Base-by-base conservation (phyloP, 176 grass and related monocot genomes). In the Pontederia paniculata region DNA sequence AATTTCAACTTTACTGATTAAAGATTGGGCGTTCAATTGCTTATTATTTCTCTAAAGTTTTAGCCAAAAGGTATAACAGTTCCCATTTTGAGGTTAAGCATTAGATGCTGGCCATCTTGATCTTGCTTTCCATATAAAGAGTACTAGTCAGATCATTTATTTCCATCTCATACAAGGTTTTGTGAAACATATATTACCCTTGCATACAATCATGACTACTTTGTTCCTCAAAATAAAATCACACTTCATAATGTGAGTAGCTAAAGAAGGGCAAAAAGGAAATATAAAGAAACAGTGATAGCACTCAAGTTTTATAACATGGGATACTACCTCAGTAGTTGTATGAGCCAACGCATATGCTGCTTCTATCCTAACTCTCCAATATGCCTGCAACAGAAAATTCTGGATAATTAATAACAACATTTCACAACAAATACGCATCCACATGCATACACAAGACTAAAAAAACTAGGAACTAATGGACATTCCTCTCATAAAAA, bases 321-420 rank as follows among this genome's bases (percentile, higher is more conserved):
- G 54, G 54, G 67, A 52, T 20, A 15, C 28, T 74, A 90, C 91
- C 91, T 89, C 86, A 67, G 83, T 83, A 63, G 91, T 72, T 42
- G 86, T 87, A 71, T 84, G 49, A 45, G 91, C 91, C 75, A 97
- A 74, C 16, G 86, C 87, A 78, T 90, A 97, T 62, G 86, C 91
- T 9, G 91, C 91, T 78, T 97, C 91, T 63, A 90, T 79, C 79
- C 91, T 76, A 54, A 90, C 91, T 82, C 86, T 97, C 91, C 91
- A 97, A 74, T 87, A 97, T 28, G 83, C 91, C 91, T 97, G 73
- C 28, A 54, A 8, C 11, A 63, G 9, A 56, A 12, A 47, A 47
- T 63, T 46, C 12, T 47, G 45, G 16, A 12, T 22, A 47, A 47
- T 46, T 22, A 63, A 20, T 17, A 12, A 42, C 28, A 59, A 12